Base-by-base conservation (phyloP, 2,329 filamentous ascomycete species). In the Fusarium aywerte region DNA sequence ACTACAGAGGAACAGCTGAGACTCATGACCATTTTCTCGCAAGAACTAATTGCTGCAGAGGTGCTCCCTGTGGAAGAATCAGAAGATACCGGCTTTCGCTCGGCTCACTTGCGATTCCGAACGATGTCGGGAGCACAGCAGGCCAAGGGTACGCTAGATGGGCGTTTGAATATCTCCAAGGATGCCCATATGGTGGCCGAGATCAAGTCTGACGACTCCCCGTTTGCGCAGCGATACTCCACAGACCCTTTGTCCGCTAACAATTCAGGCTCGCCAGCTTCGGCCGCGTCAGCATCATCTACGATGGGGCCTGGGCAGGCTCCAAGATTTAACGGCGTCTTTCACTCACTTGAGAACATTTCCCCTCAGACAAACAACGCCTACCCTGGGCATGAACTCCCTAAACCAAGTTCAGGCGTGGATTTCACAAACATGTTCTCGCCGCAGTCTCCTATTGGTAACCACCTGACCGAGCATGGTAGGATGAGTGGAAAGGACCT, bases 391-490 rank as follows among this genome's bases (percentile, higher is more conserved):
- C 84, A 82, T 61, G 88, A 91, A 62, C 82, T 90, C 47, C 81
- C 85, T n/a, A 84, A 85, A 50, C 81, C 85, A 4, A 87, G 89
- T 31, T 79, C 81, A 5, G 84, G 77, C 74, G 76, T 80, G 16
- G 81, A 83, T 59, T 87, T 87, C 69, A 87, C 89, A 67, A 88
- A 82, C 62, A 79, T 92, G 25, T 93, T 92, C 78, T 90, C 89
- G 13, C 87, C 90, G 1, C 90, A 91, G 69, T 92, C 90, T 7
- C 90, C 90, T 2, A 89, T 92, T 54, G 89, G 87, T 39, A 90
- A 89, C 73, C 87, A 90, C 52, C 82, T 90, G n/a, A 81, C 82
- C n/a, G 88, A 89, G 61, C 82, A 84, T 48, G 79, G 82, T 16
- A 83, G 87, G 57, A 82, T 87, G 35, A 86, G 87, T 4, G 89